A percentile compares a stretch with the other conserved stretches of the same genome.
Conservation (phyloP, 1,284 basidiomycete genomes). For the Gomphus sp. region DNA sequence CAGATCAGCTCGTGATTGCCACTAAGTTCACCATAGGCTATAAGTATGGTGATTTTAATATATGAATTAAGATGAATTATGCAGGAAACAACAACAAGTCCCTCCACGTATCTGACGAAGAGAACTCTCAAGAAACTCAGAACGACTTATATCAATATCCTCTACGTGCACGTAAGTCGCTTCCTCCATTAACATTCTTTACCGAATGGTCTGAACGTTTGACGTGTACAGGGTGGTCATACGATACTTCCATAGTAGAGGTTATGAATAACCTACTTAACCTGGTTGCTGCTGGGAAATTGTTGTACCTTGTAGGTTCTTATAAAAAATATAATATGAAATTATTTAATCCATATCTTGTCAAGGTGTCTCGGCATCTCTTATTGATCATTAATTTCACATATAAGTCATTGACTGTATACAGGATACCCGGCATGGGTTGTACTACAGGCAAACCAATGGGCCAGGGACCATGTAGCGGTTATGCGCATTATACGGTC, state of each 20-base stretch:
- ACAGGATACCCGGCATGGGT: too few species aligned
- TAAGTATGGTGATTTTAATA: constrained; percentile 15
- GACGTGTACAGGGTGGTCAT: constrained; percentile 33
- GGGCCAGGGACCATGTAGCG: too few species aligned
- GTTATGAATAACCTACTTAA: constrained; percentile 42
- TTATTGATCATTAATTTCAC: too few species aligned
- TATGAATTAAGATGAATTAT: constrained; percentile 20
- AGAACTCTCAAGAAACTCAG: constrained; percentile 33
- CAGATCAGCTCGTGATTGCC: constrained; percentile 30
- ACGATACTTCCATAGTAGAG: constrained; percentile 42
- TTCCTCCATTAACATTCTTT: too few species aligned
- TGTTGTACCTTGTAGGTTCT: constrained; percentile 25
- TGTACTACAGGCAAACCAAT: too few species aligned
- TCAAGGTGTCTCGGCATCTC: constrained; percentile 1
- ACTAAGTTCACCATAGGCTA: constrained; percentile 27
- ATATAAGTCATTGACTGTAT: too few species aligned
- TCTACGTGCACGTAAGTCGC: constrained; percentile 28
- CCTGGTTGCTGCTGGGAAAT: constrained; percentile 29
- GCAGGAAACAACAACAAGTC: constrained; percentile 26
- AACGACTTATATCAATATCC: constrained; percentile 33
- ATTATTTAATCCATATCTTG: not conserved
- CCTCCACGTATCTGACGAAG: constrained; percentile 24
- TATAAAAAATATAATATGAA: constrained; percentile 33
- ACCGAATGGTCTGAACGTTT: too few species aligned
- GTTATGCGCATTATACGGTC: too few species aligned